Base-by-base conservation (phyloP, 441 rosid genomes). In the Melianthus villosus region DNA sequence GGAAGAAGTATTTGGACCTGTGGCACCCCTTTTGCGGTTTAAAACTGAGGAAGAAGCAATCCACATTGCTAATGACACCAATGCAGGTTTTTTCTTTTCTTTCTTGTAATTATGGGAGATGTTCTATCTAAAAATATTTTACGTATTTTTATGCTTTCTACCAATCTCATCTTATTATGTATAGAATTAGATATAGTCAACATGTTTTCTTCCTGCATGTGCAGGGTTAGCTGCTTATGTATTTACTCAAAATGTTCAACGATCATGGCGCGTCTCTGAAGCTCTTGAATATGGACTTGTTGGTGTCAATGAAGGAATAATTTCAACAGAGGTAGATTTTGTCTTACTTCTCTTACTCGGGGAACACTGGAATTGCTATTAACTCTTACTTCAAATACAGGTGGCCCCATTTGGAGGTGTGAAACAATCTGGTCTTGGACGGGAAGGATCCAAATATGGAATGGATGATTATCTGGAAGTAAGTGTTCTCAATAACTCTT, bases 401-500 rank as follows among this genome's bases (percentile, higher is more conserved):
- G 96, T 81, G 52, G 96, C 96, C 66, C 97, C 95, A 55, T 89
- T 84, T 53, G 96, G 96, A 36, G 96, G 93, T 58, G 72, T 84
- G 47, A 81, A 81, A 60, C 92, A 89, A 56, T 84, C 94, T 38
- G 97, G 97, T 54, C 87, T 80, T 48, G 93, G 95, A 54, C 79
- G 93, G 42, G 96, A 89, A 68, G 94, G 94, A 46, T 89, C 96
- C 50, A 84, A 81, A 63, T 89, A 89, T 37, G 94, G 98, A 44
- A 77, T 84, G 50, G 98, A 89, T 54, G 94, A 81, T 58, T 89
- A 75, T 56, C 61, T 77, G 44, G 97, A 87, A 64, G 95, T 82
- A 59, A 65, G 61, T 45, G 46, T 46, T 30, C 5, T 25, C 9
- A 15, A 16, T 3, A 0, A 16, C 26, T 10, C 7, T 35, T 35